Base-by-base conservation (phyloP, 1,284 basidiomycete species). In the Caloboletus inedulis region DNA sequence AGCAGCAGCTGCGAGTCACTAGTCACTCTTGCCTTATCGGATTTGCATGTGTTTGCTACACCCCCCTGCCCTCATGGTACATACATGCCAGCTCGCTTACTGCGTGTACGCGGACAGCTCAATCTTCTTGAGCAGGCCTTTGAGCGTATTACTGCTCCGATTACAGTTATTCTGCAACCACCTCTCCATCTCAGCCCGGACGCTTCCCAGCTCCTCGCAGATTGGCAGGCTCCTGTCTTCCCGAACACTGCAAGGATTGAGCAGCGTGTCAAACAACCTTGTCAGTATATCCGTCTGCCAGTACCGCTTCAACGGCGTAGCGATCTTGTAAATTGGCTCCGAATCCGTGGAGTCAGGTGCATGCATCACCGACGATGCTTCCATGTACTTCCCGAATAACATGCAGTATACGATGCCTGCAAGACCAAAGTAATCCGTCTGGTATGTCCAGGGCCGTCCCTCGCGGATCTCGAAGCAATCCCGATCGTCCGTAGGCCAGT, bases 341-440 rank as follows among this genome's bases (percentile, higher is more conserved):
- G 63, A 62, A 34, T 69, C 64, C 14, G 69, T 69, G 4, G 72
- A 69, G 14, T 60, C 65, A 3, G 67, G 57, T 5, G 68, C 65
- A 12, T 69, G 63, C 18, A 68, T 70, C 39, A 89, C 72, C 7
- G 84, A 77, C 43, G 77, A 78, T 4, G 81, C 83, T 61, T 91
- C 85, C 67, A 98, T 93, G 74, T 98, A 97, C 71, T 91, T 92
- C 23, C 96, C 96, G 66, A 95, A 98, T 25, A 99, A 80, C 80
- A 99, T 85, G 74, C 93, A 97, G 73, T 94, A 96, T 30, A 94
- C 82, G 60, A 99, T 88, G 42, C 92, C 87, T 0, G 94, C 94
- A 18, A 98, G 79, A 16, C 97, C 97, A 65, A 87, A 94, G 72
- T 99, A 99, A 72, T 99, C 97, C 2, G 94, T 85, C 70, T 99